Evolutionary conservation across 306 rosid genomes (phyloP).

Genomic region (Dalbergia cochinchinensis): DNA sequence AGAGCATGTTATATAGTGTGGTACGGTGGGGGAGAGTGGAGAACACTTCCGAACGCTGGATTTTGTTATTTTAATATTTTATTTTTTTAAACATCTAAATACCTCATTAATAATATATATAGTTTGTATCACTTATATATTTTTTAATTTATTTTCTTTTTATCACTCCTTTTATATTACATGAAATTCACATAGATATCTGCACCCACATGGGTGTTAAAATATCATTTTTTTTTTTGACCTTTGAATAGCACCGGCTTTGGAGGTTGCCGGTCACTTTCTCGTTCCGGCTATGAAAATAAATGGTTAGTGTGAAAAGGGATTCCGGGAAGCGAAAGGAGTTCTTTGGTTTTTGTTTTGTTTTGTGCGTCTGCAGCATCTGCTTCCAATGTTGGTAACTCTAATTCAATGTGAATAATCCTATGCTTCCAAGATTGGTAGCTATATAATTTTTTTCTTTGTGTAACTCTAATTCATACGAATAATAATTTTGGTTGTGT

Average conservation of each 20-base stretch:
- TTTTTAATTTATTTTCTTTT: no score
- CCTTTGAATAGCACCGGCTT: slow-evolving; percentile 1
- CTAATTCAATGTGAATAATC: not conserved
- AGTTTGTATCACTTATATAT: no score
- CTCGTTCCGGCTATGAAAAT: not conserved
- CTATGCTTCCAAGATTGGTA: no score
- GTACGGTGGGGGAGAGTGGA: not conserved
- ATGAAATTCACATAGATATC: no score
- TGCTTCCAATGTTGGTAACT: not conserved
- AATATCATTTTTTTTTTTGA: no score
- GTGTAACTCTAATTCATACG: not conserved
- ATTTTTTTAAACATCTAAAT: no score
- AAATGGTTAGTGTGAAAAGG: not conserved
- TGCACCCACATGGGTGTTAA: no score
- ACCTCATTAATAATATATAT: no score
- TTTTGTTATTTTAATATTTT: no score
- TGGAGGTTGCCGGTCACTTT: not conserved
- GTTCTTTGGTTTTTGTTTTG: not conserved
- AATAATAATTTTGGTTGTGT: not conserved
- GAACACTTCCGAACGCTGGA: no score
- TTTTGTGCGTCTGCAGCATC: not conserved
- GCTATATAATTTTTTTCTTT: no score
- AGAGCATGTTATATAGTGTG: slow-evolving; percentile 43
- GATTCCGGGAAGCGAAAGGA: not conserved
- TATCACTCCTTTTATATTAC: no score